Evolutionary conservation across 768 basidiomycete species (phyloP).

Genomic region (Naganishia kalamii): DNA sequence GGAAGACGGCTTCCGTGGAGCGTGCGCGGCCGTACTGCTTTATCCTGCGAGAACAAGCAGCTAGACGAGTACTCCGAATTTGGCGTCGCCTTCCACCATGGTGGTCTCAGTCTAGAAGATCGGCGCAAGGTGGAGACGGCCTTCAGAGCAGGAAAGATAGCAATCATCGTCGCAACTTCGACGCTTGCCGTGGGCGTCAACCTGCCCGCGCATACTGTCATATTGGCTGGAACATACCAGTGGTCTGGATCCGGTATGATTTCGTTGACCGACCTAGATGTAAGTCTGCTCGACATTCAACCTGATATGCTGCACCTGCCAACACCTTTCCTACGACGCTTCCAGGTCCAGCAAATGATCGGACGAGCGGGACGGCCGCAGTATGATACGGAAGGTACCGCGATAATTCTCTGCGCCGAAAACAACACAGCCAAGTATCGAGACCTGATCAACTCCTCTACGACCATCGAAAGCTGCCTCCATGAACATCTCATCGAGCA

Average conservation of each 20-base stretch:
- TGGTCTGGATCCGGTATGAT: slow-evolving; percentile 64
- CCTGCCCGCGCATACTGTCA: slow-evolving; percentile 85
- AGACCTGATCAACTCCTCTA: slow-evolving; percentile 29
- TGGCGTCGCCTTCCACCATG: slow-evolving; percentile 89
- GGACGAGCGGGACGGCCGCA: slow-evolving; percentile 93
- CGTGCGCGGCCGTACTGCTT: neutral
- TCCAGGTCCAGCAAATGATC: slow-evolving; percentile 80
- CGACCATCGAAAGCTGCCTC: slow-evolving; percentile 65
- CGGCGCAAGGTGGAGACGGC: slow-evolving; percentile 66
- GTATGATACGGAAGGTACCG: slow-evolving; percentile 57
- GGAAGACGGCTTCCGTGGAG: slow-evolving; percentile 24
- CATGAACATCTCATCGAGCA: slow-evolving; percentile 81
- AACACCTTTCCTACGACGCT: too few relatives aligned
- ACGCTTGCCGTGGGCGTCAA: slow-evolving; percentile 96
- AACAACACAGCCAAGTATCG: slow-evolving; percentile 24
- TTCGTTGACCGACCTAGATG: slow-evolving; percentile 86
- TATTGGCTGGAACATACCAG: slow-evolving; percentile 81
- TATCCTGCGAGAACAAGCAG: slow-evolving; percentile 60
- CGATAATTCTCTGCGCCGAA: slow-evolving; percentile 12
- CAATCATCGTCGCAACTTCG: slow-evolving; percentile 73
- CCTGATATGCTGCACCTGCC: too few relatives aligned
- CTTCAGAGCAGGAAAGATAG: slow-evolving; percentile 60
- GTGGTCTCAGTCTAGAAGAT: slow-evolving; percentile 70
- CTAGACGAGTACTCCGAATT: slow-evolving; percentile 60
- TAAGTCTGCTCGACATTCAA: too few relatives aligned